A percentile compares a stretch with the other conserved stretches of the same genome.
Conservation (phyloP, 495 filamentous ascomycete genomes). For the Melanomma pulvis-pyrius region DNA sequence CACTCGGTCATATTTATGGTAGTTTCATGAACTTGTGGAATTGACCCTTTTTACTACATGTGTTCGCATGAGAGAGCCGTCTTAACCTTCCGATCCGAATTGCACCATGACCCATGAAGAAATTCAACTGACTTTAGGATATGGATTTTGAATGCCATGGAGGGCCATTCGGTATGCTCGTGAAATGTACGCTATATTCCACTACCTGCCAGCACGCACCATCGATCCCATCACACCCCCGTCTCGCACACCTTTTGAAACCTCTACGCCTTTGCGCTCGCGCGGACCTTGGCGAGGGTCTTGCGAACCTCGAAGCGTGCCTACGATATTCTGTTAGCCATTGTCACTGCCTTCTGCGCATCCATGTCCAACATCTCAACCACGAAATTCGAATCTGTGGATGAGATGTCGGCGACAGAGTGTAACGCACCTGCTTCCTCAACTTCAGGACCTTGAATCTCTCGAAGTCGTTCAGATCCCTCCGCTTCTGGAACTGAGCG, state of each 20-base stretch:
- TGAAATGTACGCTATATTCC: slow-evolving; percentile 29
- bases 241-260: not conserved
- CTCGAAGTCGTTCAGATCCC: slow-evolving; percentile 94
- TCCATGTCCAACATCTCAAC: not conserved
- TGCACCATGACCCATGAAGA: slow-evolving; percentile 33
- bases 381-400: not conserved
- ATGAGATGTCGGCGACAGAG: not conserved
- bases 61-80: slow-evolving; percentile 31
- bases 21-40: slow-evolving; percentile 31
- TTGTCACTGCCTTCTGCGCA: not conserved
- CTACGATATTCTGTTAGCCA: slow-evolving; percentile 42
- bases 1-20: not conserved
- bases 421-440: slow-evolving; percentile 85
- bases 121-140: slow-evolving; percentile 21
- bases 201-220: slow-evolving; percentile 14
- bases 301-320: slow-evolving; percentile 95
- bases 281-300: slow-evolving; percentile 76
- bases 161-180: slow-evolving; percentile 37
- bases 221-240: slow-evolving; percentile 5
- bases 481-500: slow-evolving; percentile 78
- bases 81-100: slow-evolving; percentile 37
- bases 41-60: slow-evolving; percentile 31
- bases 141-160: slow-evolving; percentile 36
- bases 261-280: slow-evolving; percentile 58
- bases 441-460: slow-evolving; percentile 98